Conservation (phyloP, 2,329 filamentous ascomycete genomes). For the Beauveria brongniartii region DNA sequence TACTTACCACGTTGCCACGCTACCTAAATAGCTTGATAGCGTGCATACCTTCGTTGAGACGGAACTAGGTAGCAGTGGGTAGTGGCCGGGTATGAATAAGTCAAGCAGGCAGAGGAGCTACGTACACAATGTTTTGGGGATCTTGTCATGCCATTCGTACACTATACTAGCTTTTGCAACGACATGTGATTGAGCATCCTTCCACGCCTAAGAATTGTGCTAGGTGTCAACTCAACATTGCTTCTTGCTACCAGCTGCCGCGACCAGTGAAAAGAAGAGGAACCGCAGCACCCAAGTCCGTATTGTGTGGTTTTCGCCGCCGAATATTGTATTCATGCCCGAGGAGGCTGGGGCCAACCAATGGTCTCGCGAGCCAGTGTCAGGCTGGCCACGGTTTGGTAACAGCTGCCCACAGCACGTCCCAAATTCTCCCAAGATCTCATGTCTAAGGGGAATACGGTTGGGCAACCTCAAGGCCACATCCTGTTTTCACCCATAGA, state of each 20-base stretch:
- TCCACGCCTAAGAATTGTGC: background rate
- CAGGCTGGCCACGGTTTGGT: background rate
- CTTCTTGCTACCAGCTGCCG: background rate
- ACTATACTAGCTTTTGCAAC: conserved; percentile 2
- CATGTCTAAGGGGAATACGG: background rate
- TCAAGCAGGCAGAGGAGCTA: background rate
- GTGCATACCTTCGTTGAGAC: background rate
- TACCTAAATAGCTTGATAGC: too few relatives aligned
- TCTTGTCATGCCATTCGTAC: background rate
- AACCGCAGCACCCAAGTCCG: background rate
- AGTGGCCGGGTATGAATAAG: background rate
- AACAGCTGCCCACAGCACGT: background rate
- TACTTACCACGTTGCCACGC: too few relatives aligned
- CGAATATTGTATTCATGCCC: background rate
- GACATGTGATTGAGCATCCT: background rate
- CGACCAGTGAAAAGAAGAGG: background rate
- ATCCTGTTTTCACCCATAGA: background rate
- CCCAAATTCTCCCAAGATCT: background rate
- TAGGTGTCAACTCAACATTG: background rate
- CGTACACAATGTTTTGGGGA: background rate
- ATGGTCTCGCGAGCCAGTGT: background rate
- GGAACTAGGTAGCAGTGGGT: background rate
- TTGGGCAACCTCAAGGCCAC: background rate
- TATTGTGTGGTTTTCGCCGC: background rate
- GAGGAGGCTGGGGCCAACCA: background rate